Base-by-base conservation (phyloP, 257 asterid species). In the Fraxinus quadrangulata region DNA sequence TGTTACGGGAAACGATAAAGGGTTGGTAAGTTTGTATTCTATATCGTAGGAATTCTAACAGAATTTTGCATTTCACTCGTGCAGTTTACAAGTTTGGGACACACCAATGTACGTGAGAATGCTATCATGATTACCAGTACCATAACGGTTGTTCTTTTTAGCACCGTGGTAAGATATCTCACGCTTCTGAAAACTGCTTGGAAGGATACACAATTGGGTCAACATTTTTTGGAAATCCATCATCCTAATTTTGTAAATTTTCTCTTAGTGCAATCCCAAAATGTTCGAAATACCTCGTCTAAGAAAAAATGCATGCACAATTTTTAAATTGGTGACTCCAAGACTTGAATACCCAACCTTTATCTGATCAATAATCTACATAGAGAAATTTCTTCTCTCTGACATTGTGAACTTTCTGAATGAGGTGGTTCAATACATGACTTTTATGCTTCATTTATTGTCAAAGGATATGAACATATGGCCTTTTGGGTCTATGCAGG, bases 51-150 rank as follows among this genome's bases (percentile, higher is more conserved):
- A 36, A 37, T 42, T 24, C 67, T n/a, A 54, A 77, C 73, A 72
- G 23, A 16, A 51, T 47, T 6, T 11, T 72, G 23, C 26, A 72
- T 63, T 83, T 78, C 78, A 33, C 37, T 72, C 39, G 0, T 87
- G 87, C 89, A 96, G 99, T 96, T 96, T 79, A 92, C 96, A n/a
- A 89, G 87, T 37, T 85, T 81, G 2, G 98, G 97, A 30, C 96
- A 89, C 73, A 93, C 97, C 30, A 84, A 90, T 81, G 81, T 86
- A 80, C 94, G 87, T 30, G 94, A 80, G 26, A 93, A 88, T 59
- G 96, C 99, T 45, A 82, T 93, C 78, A 79, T 96, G 97, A 93
- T 96, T 83, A 96, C 99, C 75, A 96, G 99, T 81, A 96, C 99
- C 12, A 96, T 96, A 75, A 92, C 96, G 24, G 96, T 96, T 75